Percentiles rank a stretch among this genome's conserved stretches.
Conservation (phyloP, 2,329 filamentous ascomycete species). For the Daldinia sp. region DNA sequence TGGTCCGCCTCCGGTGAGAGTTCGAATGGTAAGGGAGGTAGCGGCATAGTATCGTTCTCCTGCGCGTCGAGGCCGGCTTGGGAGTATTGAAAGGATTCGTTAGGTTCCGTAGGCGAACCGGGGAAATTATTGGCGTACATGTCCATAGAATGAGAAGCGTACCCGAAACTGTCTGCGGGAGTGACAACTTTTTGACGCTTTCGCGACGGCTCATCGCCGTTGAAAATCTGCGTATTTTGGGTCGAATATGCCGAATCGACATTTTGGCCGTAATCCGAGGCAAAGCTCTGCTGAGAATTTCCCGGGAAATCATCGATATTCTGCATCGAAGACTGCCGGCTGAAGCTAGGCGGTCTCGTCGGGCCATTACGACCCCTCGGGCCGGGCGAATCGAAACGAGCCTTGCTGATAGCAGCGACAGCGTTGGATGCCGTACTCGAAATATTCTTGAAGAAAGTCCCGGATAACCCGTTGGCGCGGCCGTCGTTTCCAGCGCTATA, state of each 20-base stretch:
- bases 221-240: constrained; percentile 63
- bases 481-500: constrained; percentile 82
- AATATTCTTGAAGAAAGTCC: constrained; percentile 97
- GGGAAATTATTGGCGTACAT: constrained; percentile 65
- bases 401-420: constrained; percentile 96
- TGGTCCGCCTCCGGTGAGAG: constrained; percentile 75
- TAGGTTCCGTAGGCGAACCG: constrained; percentile 82
- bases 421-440: constrained; percentile 93
- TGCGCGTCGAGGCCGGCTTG: constrained; percentile 61
- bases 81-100: constrained; percentile 80
- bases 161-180: constrained; percentile 69
- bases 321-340: constrained; percentile 77
- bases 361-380: constrained; percentile 74
- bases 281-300: constrained; percentile 86
- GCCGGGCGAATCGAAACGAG: constrained; percentile 88
- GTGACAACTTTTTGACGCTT: constrained; percentile 78
- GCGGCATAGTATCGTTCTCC: constrained; percentile 68
- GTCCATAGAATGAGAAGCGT: constrained; percentile 61
- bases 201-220: constrained; percentile 79
- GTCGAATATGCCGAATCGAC: constrained; percentile 78
- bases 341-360: constrained; percentile 75
- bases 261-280: constrained; percentile 80
- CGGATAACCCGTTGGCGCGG: constrained; percentile 74
- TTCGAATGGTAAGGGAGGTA: constrained; percentile 74
- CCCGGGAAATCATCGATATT: constrained; percentile 75